These are phyloP conservation scores for Nicotiana rustica DNA, from an alignment of 305 asterid species.

Conservation along the genomic window DNA sequence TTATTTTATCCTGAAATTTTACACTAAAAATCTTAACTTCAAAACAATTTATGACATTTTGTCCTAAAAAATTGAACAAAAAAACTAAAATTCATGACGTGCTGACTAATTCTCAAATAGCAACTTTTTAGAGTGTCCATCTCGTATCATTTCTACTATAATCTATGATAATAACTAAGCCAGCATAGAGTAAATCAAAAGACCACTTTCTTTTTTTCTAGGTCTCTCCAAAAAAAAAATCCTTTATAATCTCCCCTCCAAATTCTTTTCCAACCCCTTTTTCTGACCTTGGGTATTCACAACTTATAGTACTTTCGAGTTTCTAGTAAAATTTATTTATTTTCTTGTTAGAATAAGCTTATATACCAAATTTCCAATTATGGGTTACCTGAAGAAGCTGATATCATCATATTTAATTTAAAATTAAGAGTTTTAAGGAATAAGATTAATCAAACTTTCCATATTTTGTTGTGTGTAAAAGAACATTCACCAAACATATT, in stretches of 20 bases:
- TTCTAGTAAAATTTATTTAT: not conserved
- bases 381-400: conserved; percentile 49
- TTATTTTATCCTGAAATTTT: too few species aligned
- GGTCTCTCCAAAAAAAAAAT: not conserved
- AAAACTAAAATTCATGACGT: too few species aligned
- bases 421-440: conserved; percentile 31
- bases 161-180: not conserved
- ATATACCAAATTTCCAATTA: not conserved
- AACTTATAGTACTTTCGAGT: not conserved
- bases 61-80: too few species aligned
- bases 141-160: too few species aligned
- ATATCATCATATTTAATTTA: conserved; percentile 40
- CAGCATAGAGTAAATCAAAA: not conserved
- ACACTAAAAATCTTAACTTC: too few species aligned
- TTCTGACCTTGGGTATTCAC: not conserved
- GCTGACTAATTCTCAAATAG: too few species aligned
- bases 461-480: too few species aligned
- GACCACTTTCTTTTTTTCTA: not conserved
- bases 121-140: too few species aligned
- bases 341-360: not conserved
- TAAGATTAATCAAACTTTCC: too few species aligned
- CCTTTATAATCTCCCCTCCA: not conserved
- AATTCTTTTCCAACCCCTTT: not conserved
- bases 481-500: too few species aligned
- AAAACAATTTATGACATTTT: too few species aligned